phyloP scores from a whole-genome alignment of 164 flowering plant genomes.

The Magnolia sinica region DNA sequence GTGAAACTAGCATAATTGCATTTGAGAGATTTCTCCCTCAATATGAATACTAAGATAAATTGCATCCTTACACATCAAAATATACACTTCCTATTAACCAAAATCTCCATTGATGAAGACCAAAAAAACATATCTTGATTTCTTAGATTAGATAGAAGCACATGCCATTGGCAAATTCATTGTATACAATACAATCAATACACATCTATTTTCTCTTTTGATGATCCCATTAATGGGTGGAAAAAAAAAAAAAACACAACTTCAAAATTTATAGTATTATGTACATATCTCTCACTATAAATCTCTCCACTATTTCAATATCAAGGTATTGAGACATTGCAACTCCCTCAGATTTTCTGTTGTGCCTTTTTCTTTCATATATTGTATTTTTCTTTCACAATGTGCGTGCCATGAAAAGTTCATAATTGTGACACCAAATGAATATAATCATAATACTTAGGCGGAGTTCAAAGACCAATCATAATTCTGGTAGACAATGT shows the following conservation, averaged over 20 bases:
- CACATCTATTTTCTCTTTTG: not conserved
- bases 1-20: too few relatives aligned
- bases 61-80: too few relatives aligned
- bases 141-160: not conserved
- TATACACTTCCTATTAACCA: too few relatives aligned
- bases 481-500: slow-evolving; percentile 55
- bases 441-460: not conserved
- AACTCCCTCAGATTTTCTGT: not conserved
- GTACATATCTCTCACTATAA: not conserved
- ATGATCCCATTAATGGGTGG: not conserved
- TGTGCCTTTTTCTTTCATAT: not conserved
- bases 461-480: slow-evolving; percentile 84
- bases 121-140: not conserved
- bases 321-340: not conserved
- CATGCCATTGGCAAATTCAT: not conserved
- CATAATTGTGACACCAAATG: not conserved
- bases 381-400: not conserved
- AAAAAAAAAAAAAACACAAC: not conserved
- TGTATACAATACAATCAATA: too few relatives aligned
- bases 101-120: not conserved
- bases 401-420: not conserved
- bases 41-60: too few relatives aligned
- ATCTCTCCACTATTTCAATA: not conserved
- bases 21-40: too few relatives aligned
- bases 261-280: not conserved